Evolutionary conservation across 352 stramenopile species (phyloP).

Genomic region (Pythium grandisporangium): DNA sequence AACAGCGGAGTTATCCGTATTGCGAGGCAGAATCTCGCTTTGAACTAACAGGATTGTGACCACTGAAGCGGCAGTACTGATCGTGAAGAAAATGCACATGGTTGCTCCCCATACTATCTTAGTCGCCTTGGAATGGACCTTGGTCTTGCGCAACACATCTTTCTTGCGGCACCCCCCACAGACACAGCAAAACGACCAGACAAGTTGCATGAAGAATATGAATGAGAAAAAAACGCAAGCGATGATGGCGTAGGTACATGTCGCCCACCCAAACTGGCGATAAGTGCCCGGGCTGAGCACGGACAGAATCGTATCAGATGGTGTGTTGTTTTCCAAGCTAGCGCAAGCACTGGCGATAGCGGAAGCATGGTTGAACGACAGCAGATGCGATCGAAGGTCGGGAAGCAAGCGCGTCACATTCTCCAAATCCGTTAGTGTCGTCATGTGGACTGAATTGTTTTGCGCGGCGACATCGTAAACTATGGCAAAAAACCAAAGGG

Average conservation of each 20-base stretch:
- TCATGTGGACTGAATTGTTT: slow-evolving; percentile 37
- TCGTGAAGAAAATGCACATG: slow-evolving; percentile 19
- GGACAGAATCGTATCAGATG: too few species aligned
- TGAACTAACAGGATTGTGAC: slow-evolving; percentile 24
- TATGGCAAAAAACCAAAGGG: slow-evolving; percentile 13
- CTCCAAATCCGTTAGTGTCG: slow-evolving; percentile 21
- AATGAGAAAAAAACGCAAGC: slow-evolving; percentile 16
- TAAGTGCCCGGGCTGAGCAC: slow-evolving; percentile 24
- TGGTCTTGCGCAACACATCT: slow-evolving; percentile 25
- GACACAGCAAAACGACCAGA: slow-evolving; percentile 42
- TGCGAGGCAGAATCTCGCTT: slow-evolving; percentile 18
- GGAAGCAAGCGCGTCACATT: slow-evolving; percentile 23
- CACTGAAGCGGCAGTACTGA: slow-evolving; percentile 12
- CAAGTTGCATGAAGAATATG: slow-evolving; percentile 28
- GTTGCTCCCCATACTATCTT: slow-evolving; percentile 32
- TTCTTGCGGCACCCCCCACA: slow-evolving; percentile 33
- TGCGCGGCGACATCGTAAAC: slow-evolving; percentile 45
- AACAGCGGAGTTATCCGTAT: slow-evolving; percentile 10
- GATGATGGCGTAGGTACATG: slow-evolving; percentile 16
- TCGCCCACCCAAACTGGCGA: slow-evolving; percentile 35
- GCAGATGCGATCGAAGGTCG: slow-evolving; percentile 32
- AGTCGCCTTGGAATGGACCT: slow-evolving; percentile 35
- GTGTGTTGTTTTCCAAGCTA: too few species aligned
- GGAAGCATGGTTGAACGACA: slow-evolving; percentile 27
- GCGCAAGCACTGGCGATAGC: not conserved